Evolutionary conservation across 2,329 filamentous ascomycete genomes (phyloP).

Genomic region (Talaromyces marneffei): DNA sequence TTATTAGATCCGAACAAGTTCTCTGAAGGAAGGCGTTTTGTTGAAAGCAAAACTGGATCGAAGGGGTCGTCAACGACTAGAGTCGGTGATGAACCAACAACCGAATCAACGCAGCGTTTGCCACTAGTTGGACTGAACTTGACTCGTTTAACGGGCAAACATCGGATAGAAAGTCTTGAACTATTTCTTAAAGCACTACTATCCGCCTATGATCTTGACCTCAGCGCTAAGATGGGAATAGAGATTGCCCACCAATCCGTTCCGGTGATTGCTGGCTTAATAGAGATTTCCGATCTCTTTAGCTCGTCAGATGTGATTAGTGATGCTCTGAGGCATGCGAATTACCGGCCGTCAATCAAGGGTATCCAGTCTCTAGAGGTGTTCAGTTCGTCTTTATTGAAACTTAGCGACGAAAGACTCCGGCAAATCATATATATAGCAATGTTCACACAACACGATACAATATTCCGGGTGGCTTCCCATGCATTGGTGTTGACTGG

Average conservation of each 20-base stretch:
- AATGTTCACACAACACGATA: slow-evolving; percentile 25
- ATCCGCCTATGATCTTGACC: slow-evolving; percentile 20
- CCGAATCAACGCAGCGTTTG: slow-evolving; percentile 14
- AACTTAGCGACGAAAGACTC: slow-evolving; percentile 33
- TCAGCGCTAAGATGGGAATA: slow-evolving; percentile 19
- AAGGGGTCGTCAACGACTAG: slow-evolving; percentile 13
- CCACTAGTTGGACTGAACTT: slow-evolving; percentile 27
- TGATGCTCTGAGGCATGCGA: slow-evolving; percentile 20
- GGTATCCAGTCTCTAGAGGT: slow-evolving; percentile 21
- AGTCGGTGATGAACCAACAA: slow-evolving; percentile 1
- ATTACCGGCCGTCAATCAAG: slow-evolving; percentile 28
- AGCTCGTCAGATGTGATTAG: slow-evolving; percentile 28
- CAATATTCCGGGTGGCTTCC: slow-evolving; percentile 26
- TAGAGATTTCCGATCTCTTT: slow-evolving; percentile 31
- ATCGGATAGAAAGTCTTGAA: slow-evolving; percentile 29
- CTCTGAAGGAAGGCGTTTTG: slow-evolving; percentile 33
- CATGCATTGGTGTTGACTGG: slow-evolving; percentile 33
- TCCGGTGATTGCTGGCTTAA: slow-evolving; percentile 27
- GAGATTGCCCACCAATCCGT: slow-evolving; percentile 26
- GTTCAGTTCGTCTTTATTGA: slow-evolving; percentile 24
- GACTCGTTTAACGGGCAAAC: slow-evolving; percentile 22
- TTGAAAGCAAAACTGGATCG: slow-evolving; percentile 19
- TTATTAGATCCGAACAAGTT: slow-evolving; percentile 40
- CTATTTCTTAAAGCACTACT: slow-evolving; percentile 30
- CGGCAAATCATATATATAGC: slow-evolving; percentile 38